Conservation (phyloP, 768 basidiomycete species). For the button mushroom (Agaricus bisporus) region DNA sequence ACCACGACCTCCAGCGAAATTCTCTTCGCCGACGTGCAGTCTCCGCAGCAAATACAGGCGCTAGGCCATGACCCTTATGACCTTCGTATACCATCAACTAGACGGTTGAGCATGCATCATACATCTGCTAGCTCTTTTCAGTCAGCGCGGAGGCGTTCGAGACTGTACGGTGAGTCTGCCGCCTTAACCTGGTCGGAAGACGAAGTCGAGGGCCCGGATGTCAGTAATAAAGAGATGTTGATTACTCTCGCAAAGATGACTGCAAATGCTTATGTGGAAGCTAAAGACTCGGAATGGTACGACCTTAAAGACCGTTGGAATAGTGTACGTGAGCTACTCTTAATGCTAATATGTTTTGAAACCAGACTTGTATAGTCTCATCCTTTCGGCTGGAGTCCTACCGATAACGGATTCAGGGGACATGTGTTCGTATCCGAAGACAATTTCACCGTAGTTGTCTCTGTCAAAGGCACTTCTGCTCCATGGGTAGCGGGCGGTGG, state of each 20-base stretch:
- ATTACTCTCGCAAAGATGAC: conserved; percentile 85
- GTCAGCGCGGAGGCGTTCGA: conserved; percentile 26
- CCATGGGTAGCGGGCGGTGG: conserved; percentile 60
- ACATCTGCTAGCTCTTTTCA: conserved; percentile 41
- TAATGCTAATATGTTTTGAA: not conserved
- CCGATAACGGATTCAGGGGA: conserved; percentile 87
- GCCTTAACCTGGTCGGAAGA: conserved; percentile 56
- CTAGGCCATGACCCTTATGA: conserved; percentile 21
- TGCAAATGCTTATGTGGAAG: conserved; percentile 68
- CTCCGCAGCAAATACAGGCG: conserved; percentile 10
- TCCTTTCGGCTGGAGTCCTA: conserved; percentile 88
- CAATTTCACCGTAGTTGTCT: conserved; percentile 81
- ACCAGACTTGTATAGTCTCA: conserved; percentile 33
- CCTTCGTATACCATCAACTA: conserved; percentile 36
- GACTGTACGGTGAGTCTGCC: conserved; percentile 29
- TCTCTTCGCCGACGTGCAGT: conserved; percentile 49
- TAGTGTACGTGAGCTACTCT: conserved; percentile 28
- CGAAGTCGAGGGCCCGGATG: conserved; percentile 65
- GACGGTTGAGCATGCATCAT: conserved; percentile 32
- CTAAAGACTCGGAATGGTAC: conserved; percentile 63
- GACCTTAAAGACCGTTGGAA: conserved; percentile 59
- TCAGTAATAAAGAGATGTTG: conserved; percentile 64
- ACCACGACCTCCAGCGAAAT: conserved; percentile 46
- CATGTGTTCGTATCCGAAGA: conserved; percentile 84
- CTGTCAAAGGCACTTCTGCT: conserved; percentile 92